Conservation (phyloP, 495 filamentous ascomycete genomes). For the Podospora tetraspora region DNA sequence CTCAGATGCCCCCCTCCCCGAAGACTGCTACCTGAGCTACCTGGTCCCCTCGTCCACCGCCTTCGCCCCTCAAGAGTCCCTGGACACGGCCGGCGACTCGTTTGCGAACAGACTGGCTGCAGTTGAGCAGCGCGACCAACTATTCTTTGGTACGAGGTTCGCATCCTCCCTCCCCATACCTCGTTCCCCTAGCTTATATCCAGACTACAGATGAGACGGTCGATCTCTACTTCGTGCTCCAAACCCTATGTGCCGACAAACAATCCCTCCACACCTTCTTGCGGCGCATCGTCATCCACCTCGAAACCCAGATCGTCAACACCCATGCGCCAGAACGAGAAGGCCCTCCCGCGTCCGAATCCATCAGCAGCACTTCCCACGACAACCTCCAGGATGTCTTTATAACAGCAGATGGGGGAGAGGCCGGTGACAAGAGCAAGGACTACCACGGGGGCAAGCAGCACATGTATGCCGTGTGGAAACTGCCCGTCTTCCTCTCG, state of each 20-base stretch:
- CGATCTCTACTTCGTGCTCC: constrained; percentile 64
- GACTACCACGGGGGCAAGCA: constrained; percentile 20
- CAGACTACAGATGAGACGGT: constrained; percentile 71
- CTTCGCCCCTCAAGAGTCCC: constrained; percentile 57
- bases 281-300: constrained; percentile 55
- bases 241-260: constrained; percentile 59
- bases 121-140: constrained; percentile 47
- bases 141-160: constrained; percentile 63
- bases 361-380: constrained; percentile 59
- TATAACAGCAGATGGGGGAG: constrained; percentile 50
- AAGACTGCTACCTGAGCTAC: constrained; percentile 69
- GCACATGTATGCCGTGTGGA: constrained; percentile 75
- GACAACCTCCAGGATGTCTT: constrained; percentile 56
- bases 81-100: constrained; percentile 39
- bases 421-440: constrained; percentile 14
- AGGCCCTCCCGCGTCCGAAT: constrained; percentile 52
- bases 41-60: constrained; percentile 67
- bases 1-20: constrained; percentile 52
- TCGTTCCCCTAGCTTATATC: constrained; percentile 56
- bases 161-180: constrained; percentile 23
- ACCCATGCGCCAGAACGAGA: constrained; percentile 43
- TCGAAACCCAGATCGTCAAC: constrained; percentile 70
- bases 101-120: constrained; percentile 38
- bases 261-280: constrained; percentile 55
- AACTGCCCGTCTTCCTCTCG: constrained; percentile 64